A percentile compares a stretch with the other conserved stretches of the same genome.
These are phyloP conservation scores for Vaccinium darrowii DNA, from an alignment of 148 eudicot species.

Conservation along the genomic window DNA sequence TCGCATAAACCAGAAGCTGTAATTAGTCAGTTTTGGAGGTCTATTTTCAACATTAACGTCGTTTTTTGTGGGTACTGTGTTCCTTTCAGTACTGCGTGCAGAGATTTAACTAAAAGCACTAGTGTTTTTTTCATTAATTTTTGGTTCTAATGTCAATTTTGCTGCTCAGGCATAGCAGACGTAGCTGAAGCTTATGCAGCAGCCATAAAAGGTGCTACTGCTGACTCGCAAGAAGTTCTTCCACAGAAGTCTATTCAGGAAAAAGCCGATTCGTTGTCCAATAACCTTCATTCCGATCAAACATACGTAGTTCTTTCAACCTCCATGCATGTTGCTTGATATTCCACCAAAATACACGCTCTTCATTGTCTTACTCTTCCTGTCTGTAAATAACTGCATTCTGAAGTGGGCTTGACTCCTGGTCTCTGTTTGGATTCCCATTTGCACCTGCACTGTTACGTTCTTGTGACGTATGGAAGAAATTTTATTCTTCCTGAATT, in stretches of 20 bases:
- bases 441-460: background rate
- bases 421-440: background rate
- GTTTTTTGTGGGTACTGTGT: background rate
- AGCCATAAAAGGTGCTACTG: constrained; percentile 57
- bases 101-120: background rate
- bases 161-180: constrained; percentile 73
- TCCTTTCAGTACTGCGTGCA: background rate
- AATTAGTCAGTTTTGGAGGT: background rate
- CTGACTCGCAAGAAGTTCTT: constrained; percentile 48
- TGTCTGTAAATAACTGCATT: constrained; percentile 10
- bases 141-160: background rate
- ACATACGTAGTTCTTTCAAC: constrained; percentile 64
- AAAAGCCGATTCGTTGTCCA: constrained; percentile 55
- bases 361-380: background rate
- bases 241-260: constrained; percentile 63
- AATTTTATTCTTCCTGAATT: background rate
- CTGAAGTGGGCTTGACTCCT: background rate
- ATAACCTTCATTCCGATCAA: constrained; percentile 58
- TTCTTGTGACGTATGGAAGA: background rate
- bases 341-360: constrained; percentile 12
- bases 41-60: background rate
- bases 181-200: constrained; percentile 84
- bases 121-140: background rate
- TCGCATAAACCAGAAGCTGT: background rate
- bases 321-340: constrained; percentile 72